Evolutionary conservation across 345 rosid genomes (phyloP), one percentile per base, ranked within the genome.

Genomic region (Cardamine occulta): DNA sequence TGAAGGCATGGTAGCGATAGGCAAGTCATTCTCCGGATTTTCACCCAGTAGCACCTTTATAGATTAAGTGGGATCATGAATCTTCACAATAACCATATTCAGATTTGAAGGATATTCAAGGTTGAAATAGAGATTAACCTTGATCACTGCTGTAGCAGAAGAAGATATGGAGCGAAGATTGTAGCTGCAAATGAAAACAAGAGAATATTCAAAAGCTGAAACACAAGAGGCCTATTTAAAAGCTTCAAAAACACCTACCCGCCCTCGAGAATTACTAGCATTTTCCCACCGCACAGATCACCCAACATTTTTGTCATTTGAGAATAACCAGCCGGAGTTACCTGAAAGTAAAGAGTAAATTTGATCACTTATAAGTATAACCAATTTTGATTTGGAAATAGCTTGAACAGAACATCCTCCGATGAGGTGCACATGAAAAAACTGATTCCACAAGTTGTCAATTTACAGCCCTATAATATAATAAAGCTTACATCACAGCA

Each of bases 221-320:
- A 15, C 54, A 67, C 21, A 39, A 37, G 11, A 58, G 64, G 55
- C 52, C 52, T 37, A 51, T 24, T 23, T 48, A 58, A 28, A 68
- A 51, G 51, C 49, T n/a, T 63, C 55, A 40, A 55, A 44, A 75
- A 28, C 56, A 78, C 86, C 7, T 69, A 92, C 98, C 99, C 96
- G 86, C 97, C 99, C 90, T 95, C 98, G 19, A 95, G 98, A 80
- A 95, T 86, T 59, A 92, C 94, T 53, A 92, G 97, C 87, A 95
- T 79, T 89, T 92, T 95, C 61, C 97, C 96, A 37, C 82, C 83
- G 65, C 87, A 84, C 8, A 92, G 77, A 80, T 76, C 68, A 59
- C 74, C 80, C 73, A 90, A 73, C 97, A 95, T 86, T 70, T 84
- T 83, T 32, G 98, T 83, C 99, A 95, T 92, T 72, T 73, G 82